Base-by-base conservation (phyloP, 345 rosid species). In the Brassica carinata region DNA sequence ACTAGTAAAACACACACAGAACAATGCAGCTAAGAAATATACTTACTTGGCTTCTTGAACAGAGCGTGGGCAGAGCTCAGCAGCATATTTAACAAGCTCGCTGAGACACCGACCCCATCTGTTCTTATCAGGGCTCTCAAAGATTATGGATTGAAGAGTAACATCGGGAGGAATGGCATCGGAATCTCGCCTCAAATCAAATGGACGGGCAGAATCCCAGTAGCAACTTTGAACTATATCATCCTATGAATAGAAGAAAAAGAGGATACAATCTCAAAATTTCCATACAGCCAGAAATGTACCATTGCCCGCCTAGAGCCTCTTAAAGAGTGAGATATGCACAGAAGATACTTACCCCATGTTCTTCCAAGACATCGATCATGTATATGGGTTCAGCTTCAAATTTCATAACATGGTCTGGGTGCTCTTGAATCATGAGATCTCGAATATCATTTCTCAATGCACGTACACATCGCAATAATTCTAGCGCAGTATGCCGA, bases 181-280 rank as follows among this genome's bases (percentile, higher is more conserved):
- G 14, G 95, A 89, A 73, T 96, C 99, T 81, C 95, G 84, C 84
- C 91, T 89, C 83, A 90, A 77, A 87, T 96, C 99, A 90, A 92
- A 93, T 30, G 93, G 97, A 78, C 94, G 91, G 71, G 96, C 94
- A 79, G 93, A 88, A 85, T 96, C 98, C 97, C 93, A 92, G 69
- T 92, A 93, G 85, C 99, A 93, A 82, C 91, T 90, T 82, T 96
- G 99, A 82, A 96, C 94, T 85, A 96, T 93, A 85, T 96, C 99
- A 83, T 96, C 98, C 99, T 96, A 88, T 62, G 57, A 78, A 48
- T 13, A 75, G 27, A 5, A 5, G 66, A 34, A 64, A 79, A 8
- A 36, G 48, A 65, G 36, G 43, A 74, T 0, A 64, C 63, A 11
- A 72, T 72, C 62, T 78, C 67, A 73, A 69, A 30, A 30, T 64